These are phyloP conservation scores for Starmerella lactis-condensi DNA, from an alignment of 805 yeast species.

Conservation along the genomic window DNA sequence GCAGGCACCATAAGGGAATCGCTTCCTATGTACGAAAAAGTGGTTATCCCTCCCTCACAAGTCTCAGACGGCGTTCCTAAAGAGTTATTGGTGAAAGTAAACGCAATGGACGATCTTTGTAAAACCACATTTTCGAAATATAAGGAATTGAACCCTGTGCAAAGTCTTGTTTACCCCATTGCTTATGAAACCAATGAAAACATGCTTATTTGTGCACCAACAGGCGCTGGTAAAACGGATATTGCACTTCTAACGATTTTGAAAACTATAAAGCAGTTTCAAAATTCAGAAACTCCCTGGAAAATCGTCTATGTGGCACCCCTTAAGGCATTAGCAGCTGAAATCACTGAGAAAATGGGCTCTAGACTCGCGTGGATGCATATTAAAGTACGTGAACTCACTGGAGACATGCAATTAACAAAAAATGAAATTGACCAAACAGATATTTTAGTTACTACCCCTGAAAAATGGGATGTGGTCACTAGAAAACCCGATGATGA, in stretches of 20 bases:
- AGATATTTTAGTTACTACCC: conserved; percentile 81
- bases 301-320: conserved; percentile 90
- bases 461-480: conserved; percentile 96
- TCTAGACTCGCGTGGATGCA: conserved; percentile 69
- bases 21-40: conserved; percentile 48
- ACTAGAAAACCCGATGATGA: conserved; percentile 87
- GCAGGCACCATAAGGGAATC: conserved; percentile 42
- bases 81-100: conserved; percentile 26
- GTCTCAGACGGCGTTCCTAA: not conserved
- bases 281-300: conserved; percentile 43
- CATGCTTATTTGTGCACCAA: conserved; percentile 92
- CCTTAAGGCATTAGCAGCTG: conserved; percentile 85
- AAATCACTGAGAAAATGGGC: conserved; percentile 78
- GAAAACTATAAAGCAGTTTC: conserved; percentile 37
- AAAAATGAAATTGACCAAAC: conserved; percentile 62
- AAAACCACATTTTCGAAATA: conserved; percentile 70
- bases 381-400: conserved; percentile 65
- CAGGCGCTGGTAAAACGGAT: conserved; percentile 96
- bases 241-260: conserved; percentile 69
- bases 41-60: conserved; percentile 47
- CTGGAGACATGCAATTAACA: conserved; percentile 91
- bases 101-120: conserved; percentile 58
- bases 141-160: conserved; percentile 64
- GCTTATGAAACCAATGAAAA: conserved; percentile 88
- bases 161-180: conserved; percentile 74